Conservation (phyloP, 2,329 filamentous ascomycete species). For the Penicillium sp. region DNA sequence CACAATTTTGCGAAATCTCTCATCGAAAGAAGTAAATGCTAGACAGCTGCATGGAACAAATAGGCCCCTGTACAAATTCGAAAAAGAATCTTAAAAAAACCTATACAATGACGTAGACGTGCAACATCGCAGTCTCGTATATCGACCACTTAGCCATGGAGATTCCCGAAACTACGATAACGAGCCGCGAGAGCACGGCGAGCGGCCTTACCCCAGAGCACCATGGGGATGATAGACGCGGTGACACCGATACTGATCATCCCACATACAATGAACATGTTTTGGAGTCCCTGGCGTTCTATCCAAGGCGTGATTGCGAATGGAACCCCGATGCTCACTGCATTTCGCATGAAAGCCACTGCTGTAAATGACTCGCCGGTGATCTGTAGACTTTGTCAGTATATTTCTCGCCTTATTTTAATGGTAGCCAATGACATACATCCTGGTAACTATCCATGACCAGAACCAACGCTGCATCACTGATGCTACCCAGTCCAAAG, state of each 20-base stretch:
- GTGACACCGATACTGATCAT: conserved; percentile 26
- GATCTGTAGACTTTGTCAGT: conserved; percentile 10
- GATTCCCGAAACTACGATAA: conserved; percentile 17
- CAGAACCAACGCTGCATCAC: conserved; percentile 30
- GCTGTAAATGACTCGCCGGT: conserved; percentile 32
- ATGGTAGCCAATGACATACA: conserved; percentile 17
- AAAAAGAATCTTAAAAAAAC: no score
- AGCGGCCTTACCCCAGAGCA: conserved; percentile 25
- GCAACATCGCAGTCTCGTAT: no score
- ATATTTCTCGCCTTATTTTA: not conserved
- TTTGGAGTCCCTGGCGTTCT: conserved; percentile 21
- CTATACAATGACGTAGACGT: no score
- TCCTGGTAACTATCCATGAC: conserved; percentile 36
- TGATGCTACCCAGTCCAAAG: conserved; percentile 43
- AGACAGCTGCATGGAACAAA: no score
- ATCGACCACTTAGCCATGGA: not conserved
- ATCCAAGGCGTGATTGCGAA: conserved; percentile 36
- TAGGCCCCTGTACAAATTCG: no score
- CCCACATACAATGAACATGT: conserved; percentile 31
- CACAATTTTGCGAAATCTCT: no score
- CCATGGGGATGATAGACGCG: conserved; percentile 21
- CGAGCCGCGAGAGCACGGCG: conserved; percentile 11
- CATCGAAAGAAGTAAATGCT: no score
- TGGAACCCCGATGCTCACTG: conserved; percentile 33
- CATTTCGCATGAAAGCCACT: conserved; percentile 35